Evolutionary conservation across 768 basidiomycete genomes (phyloP), one percentile per base, ranked within the genome.

Genomic region (Crepidotus variabilis): DNA sequence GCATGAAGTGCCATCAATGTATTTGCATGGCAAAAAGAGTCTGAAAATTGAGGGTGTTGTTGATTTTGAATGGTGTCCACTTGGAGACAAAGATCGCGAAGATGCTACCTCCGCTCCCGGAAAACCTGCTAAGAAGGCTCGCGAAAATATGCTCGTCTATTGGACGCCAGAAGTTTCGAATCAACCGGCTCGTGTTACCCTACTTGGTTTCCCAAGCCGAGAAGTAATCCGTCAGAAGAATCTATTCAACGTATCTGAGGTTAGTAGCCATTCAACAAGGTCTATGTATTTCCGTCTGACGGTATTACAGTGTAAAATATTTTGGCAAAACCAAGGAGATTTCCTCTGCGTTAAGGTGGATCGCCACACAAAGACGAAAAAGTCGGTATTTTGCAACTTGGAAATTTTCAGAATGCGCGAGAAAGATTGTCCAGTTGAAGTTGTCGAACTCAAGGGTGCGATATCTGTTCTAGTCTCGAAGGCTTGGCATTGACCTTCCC

Each of bases 341-440:
- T 98, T 92, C 77, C 84, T 99, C 14, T 98, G 97, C 66, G 96
- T 98, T 71, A 98, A 97, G 75, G 97, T 99, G 54, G 97, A 98
- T 75, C 89, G 96, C 50, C 94, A 97, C 70, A 95, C 94, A 22
- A 98, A 98, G 76, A 96, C 96, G 4, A 97, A 96, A 75, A 98
- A 98, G 75, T 94, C 94, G 3, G 93, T 91, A 28, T 98, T 94
- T 77, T 96, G 95, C 73, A 99, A 98, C 71, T 79, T 99, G 58
- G 97, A 99, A 76, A 90, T 99, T 56, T 98, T 98, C 81, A 86
- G 95, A 52, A 86, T 98, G 54, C 86, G 96, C 54, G 97, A 99
- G 75, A 98, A 98, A 71, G 92, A 98, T 71, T 94, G 84, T 71
- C 97, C 97, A 1, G 95, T 99, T 34, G 95, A 99, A 71, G 94